phyloP scores from a whole-genome alignment of 2,329 filamentous ascomycete species.

The Aspergillus japonicus region DNA sequence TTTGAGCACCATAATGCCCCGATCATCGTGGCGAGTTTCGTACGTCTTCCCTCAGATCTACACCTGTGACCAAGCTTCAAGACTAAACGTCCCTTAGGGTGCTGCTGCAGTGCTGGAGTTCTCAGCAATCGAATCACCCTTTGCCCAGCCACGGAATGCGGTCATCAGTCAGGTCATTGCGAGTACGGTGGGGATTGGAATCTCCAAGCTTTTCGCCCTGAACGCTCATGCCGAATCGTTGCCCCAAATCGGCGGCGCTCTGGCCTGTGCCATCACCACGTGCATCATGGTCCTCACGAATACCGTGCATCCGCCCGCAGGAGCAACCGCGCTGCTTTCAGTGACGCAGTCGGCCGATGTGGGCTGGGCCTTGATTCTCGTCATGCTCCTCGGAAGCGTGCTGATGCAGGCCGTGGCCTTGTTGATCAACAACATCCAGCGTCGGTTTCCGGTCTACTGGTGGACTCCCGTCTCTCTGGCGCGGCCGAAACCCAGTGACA shows the following conservation, averaged over 20 bases:
- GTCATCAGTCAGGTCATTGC: slow-evolving; percentile 66
- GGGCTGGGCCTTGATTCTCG: slow-evolving; percentile 68
- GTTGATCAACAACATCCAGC: slow-evolving; percentile 67
- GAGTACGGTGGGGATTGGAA: slow-evolving; percentile 58
- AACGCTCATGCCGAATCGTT: slow-evolving; percentile 50
- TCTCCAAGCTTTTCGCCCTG: slow-evolving; percentile 65
- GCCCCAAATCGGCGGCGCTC: slow-evolving; percentile 63
- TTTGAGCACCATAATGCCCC: slow-evolving; percentile 57
- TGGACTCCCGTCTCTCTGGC: slow-evolving; percentile 45
- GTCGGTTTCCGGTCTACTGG: slow-evolving; percentile 69
- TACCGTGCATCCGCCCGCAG: slow-evolving; percentile 71
- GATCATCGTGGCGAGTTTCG: slow-evolving; percentile 68
- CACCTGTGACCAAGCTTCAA: not conserved
- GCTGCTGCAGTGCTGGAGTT: slow-evolving; percentile 75
- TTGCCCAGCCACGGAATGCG: slow-evolving; percentile 70
- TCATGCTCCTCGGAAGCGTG: slow-evolving; percentile 59
- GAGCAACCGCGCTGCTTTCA: slow-evolving; percentile 70
- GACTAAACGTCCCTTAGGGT: slow-evolving; percentile 50
- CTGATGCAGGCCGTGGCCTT: slow-evolving; percentile 65
- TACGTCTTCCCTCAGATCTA: slow-evolving; percentile 43
- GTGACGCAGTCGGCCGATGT: slow-evolving; percentile 55
- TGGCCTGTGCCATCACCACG: slow-evolving; percentile 64
- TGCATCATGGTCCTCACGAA: slow-evolving; percentile 67
- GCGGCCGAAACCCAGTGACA: slow-evolving; percentile 11
- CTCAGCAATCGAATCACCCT: slow-evolving; percentile 67